Evolutionary conservation across 139 green algal genomes (phyloP).

Genomic region (Volvox reticuliferus): DNA sequence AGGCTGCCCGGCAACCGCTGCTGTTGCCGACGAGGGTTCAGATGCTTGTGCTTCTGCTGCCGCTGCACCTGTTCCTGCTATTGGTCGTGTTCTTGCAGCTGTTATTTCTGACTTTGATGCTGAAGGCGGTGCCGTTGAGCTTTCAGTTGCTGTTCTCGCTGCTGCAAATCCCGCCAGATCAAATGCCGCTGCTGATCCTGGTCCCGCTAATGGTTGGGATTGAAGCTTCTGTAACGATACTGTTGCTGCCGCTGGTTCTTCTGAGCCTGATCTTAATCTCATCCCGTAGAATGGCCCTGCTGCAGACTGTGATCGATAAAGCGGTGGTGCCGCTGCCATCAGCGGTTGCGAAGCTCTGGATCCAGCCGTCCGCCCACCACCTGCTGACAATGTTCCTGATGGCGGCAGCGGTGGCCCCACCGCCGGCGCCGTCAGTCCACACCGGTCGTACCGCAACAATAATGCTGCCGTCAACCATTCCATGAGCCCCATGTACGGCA

Average conservation of each 20-base stretch:
- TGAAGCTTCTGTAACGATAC: no score
- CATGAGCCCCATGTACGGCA: slow-evolving; percentile 8
- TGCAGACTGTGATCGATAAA: not conserved
- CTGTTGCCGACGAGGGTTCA: not conserved
- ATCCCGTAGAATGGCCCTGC: not conserved
- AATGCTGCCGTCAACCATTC: slow-evolving; percentile 30
- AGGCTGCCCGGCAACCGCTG: no score
- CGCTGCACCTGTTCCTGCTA: not conserved
- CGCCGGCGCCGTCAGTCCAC: not conserved
- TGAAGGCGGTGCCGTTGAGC: not conserved
- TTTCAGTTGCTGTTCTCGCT: not conserved
- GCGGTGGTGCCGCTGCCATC: no score
- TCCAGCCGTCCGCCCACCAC: not conserved
- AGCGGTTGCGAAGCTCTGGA: not conserved
- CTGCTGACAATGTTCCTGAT: not conserved
- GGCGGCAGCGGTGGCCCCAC: not conserved
- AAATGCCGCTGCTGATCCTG: not conserved
- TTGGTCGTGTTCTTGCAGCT: not conserved
- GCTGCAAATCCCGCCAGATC: not conserved
- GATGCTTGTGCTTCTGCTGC: not conserved
- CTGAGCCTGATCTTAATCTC: not conserved
- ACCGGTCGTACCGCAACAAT: slow-evolving; percentile 22
- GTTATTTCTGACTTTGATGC: not conserved
- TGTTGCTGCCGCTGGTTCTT: no score
- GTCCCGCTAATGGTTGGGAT: no score